Conservation (phyloP, 768 basidiomycete genomes). For the Dioszegia crocea region DNA sequence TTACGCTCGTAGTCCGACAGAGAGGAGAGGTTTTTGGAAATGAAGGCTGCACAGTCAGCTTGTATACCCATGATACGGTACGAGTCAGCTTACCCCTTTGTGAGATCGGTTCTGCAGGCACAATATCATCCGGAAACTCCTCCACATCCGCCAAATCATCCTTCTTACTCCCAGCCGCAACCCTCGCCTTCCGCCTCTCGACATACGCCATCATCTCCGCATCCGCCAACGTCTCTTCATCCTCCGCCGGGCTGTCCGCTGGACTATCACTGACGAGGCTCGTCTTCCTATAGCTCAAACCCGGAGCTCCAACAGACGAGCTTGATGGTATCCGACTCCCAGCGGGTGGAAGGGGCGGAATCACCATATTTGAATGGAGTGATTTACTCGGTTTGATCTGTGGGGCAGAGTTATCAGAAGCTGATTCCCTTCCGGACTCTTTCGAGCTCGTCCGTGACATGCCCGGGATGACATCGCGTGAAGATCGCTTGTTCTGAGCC, state of each 20-base stretch:
- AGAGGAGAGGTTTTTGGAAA: conserved; percentile 55
- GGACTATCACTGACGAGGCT: conserved; percentile 25
- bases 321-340: conserved; percentile 29
- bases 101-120: conserved; percentile 62
- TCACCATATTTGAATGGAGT: conserved; percentile 38
- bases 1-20: conserved; percentile 84
- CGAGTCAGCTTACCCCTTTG: conserved; percentile 63
- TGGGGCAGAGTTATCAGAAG: conserved; percentile 9
- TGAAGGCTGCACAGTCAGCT: conserved; percentile 39
- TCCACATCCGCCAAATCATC: conserved; percentile 82
- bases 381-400: conserved; percentile 39
- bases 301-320: conserved; percentile 36
- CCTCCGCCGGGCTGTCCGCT: conserved; percentile 36
- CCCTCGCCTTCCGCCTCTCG: conserved; percentile 77
- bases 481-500: conserved; percentile 31
- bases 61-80: no score
- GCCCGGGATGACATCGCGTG: conserved; percentile 26
- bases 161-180: conserved; percentile 68
- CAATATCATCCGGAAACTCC: conserved; percentile 84
- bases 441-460: conserved; percentile 15
- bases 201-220: conserved; percentile 98
- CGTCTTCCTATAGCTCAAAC: conserved; percentile 18
- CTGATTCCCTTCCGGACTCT: conserved; percentile 17
- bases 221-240: conserved; percentile 62
- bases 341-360: conserved; percentile 16